A percentile compares a stretch with the other conserved stretches of the same genome.
Evolutionary conservation across 2,329 filamentous ascomycete genomes (phyloP).

Genomic region (Curvularia spicifera): DNA sequence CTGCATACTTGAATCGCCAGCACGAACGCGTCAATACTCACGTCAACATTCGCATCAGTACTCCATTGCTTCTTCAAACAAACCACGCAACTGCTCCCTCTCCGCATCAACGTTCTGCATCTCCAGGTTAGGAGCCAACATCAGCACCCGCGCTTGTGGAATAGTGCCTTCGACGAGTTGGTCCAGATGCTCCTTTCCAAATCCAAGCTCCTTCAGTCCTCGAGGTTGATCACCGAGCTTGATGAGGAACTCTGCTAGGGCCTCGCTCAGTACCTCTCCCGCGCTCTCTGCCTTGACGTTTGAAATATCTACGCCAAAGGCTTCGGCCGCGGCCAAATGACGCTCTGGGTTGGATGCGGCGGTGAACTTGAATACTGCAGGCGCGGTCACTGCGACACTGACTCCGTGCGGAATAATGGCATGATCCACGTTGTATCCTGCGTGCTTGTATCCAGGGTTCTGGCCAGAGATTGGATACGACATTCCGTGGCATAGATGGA

Average conservation of each 20-base stretch:
- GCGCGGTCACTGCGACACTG: slow-evolving; percentile 89
- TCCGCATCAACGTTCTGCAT: slow-evolving; percentile 55
- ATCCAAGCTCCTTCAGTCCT: slow-evolving; percentile 84
- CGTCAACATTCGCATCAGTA: slow-evolving; percentile 26
- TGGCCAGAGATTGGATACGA: slow-evolving; percentile 96
- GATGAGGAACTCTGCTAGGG: slow-evolving; percentile 79
- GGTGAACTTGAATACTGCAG: slow-evolving; percentile 93
- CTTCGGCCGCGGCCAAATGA: slow-evolving; percentile 86
- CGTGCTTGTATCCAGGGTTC: slow-evolving; percentile 88
- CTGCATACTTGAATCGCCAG: background rate
- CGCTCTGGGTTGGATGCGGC: slow-evolving; percentile 89
- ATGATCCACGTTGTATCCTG: slow-evolving; percentile 77
- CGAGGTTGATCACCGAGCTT: slow-evolving; percentile 88
- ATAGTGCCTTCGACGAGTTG: slow-evolving; percentile 91
- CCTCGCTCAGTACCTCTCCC: slow-evolving; percentile 85
- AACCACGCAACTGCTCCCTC: slow-evolving; percentile 55
- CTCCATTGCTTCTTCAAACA: slow-evolving; percentile 58
- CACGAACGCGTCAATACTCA: too few species aligned
- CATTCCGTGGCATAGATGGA: slow-evolving; percentile 91
- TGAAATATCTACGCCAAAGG: slow-evolving; percentile 86
- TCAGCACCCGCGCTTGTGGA: slow-evolving; percentile 87
- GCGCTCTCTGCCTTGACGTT: slow-evolving; percentile 89
- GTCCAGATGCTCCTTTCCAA: slow-evolving; percentile 76
- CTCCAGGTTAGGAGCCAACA: slow-evolving; percentile 82
- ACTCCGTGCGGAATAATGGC: slow-evolving; percentile 96